Base-by-base conservation (phyloP, 768 basidiomycete genomes). In the Rhodosporidiobolus sp. region DNA sequence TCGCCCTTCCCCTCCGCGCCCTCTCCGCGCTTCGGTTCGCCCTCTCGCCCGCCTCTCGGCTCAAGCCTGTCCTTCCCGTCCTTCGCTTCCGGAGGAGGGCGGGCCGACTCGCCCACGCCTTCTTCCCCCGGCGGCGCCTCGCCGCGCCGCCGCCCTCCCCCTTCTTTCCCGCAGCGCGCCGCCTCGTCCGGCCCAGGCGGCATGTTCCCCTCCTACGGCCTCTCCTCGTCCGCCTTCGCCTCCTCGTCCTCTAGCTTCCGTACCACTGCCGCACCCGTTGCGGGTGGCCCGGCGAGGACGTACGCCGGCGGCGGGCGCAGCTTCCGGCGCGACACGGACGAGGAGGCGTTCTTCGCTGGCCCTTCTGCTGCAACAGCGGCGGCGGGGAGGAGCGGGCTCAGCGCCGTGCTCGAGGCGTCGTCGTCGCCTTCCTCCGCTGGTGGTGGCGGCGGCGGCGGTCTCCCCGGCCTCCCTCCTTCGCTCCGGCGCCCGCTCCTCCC, bases 221-320 rank as follows among this genome's bases (percentile, higher is more conserved):
- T 28, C 46, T 11, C 32, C 50, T 45, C 38, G 32, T 9, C 26
- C 50, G 20, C 61, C 55, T 12, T 32, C 65, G 4, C 3, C 45
- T 28, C 19, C 34, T 14, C 28, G 22, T 24, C 24, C 24, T 7
- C 35, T 16, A 3, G 43, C 20, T 11, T 32, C 46, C 32, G 24
- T 34, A n/a, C 45, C 22, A 49, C 22, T 9, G 48, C 48, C 54
- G 32, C 38, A 43, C 38, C 38, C 38, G 34, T 6, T 0, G 73
- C 49, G 3, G 58, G 17, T 11, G 69, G 67, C 0, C 52, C 52
- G 0, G 57, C 50, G n/a, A 55, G 66, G 2, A 75, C 74, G 1
- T 75, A 75, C 30, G 74, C 67, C 11, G 70, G 56, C 10, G 64
- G 45, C 1, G 60, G 19, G 4, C 30, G 74, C 12, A 63, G 59